These are phyloP conservation scores for Dacryopinax spathularia DNA, from an alignment of 768 basidiomycete species.

Conservation along the genomic window DNA sequence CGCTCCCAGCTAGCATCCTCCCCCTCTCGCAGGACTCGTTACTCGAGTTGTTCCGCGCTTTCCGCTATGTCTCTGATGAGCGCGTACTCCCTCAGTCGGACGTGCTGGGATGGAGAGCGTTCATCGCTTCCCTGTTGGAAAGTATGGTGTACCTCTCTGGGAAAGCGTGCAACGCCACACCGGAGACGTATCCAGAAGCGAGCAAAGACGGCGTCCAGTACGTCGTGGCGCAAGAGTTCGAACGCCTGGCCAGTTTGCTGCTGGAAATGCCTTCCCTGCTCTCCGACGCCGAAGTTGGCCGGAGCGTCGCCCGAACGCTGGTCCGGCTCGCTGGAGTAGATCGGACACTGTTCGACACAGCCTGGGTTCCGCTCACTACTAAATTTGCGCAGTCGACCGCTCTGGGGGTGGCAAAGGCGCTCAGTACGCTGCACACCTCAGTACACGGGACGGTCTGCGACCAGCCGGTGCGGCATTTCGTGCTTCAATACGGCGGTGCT, in stretches of 20 bases:
- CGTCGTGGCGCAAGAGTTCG: neutral
- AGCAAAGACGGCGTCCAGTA: neutral
- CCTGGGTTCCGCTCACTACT: neutral
- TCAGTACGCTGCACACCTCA: neutral
- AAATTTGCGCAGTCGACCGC: neutral
- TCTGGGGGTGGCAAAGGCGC: neutral
- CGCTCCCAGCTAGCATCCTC: conserved; percentile 44
- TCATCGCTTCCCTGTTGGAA: conserved; percentile 56
- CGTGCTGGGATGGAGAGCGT: conserved; percentile 36
- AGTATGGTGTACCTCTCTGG: conserved; percentile 41
- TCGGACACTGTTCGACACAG: neutral
- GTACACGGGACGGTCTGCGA: neutral
- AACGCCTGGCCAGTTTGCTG: neutral
- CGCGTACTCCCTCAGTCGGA: conserved; percentile 43
- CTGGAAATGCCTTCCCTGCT: neutral
- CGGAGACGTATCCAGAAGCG: neutral
- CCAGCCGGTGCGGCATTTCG: neutral
- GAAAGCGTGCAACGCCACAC: neutral
- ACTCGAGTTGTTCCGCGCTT: conserved; percentile 37
- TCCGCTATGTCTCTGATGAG: conserved; percentile 71
- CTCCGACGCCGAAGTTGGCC: neutral
- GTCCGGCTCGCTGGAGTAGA: neutral
- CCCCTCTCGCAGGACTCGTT: conserved; percentile 34
- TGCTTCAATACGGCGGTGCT: neutral
- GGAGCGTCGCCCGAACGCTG: neutral